These are phyloP conservation scores for Calonectria fujianensis DNA, from an alignment of 2,329 filamentous ascomycete species.

Conservation along the genomic window DNA sequence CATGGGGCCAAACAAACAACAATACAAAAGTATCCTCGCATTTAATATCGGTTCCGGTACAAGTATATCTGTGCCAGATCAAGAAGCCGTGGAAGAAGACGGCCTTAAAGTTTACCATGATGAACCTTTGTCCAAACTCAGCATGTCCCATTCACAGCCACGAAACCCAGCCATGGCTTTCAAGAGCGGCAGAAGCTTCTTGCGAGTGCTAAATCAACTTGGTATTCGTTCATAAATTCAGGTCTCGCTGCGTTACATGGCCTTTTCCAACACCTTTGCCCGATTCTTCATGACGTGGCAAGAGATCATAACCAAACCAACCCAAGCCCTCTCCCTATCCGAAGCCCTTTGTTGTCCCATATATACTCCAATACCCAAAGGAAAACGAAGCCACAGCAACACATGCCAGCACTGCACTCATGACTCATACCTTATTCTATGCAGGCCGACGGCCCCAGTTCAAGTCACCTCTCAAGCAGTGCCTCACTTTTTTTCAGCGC, in stretches of 20 bases:
- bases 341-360: neutral
- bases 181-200: neutral
- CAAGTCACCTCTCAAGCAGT: neutral
- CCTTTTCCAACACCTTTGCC: slow-evolving; percentile 17
- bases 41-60: neutral
- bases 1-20: neutral
- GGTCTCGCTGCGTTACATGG: slow-evolving; percentile 22
- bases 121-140: neutral
- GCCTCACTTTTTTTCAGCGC: slow-evolving; percentile 15
- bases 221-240: slow-evolving; percentile 19
- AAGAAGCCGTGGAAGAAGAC: neutral
- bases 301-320: neutral
- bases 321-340: neutral
- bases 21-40: neutral
- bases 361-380: slow-evolving; percentile 10
- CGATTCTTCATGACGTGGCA: neutral
- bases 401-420: neutral
- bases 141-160: neutral
- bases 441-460: neutral
- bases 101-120: neutral
- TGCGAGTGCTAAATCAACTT: neutral
- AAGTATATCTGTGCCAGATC: neutral
- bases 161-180: neutral
- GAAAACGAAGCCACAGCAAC: neutral
- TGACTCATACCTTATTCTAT: slow-evolving; percentile 4